A percentile compares a stretch with the other conserved stretches of the same genome.
These are phyloP conservation scores for Guyanaporus albipodus DNA, from an alignment of 768 basidiomycete genomes.

Conservation along the genomic window DNA sequence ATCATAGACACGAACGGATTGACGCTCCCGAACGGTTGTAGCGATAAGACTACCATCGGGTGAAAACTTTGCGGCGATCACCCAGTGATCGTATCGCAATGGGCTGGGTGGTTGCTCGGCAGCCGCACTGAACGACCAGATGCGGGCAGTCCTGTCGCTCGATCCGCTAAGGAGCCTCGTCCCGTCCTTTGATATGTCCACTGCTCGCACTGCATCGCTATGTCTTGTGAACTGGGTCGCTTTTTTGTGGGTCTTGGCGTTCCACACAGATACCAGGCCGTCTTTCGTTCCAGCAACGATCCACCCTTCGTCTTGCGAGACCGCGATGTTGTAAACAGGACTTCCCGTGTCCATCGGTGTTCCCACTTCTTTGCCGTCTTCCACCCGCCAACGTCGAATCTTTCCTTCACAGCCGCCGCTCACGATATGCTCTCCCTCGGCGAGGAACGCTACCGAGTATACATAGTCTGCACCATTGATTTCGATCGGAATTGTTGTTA, in stretches of 20 bases:
- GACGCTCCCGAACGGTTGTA: too few species aligned
- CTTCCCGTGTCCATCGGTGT: neutral
- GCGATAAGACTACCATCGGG: neutral
- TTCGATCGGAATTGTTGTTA: too few species aligned
- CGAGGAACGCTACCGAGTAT: neutral
- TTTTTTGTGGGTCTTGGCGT: neutral
- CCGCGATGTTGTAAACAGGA: neutral
- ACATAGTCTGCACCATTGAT: neutral
- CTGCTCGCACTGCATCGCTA: neutral
- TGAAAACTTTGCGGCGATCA: neutral
- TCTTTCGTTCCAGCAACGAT: neutral
- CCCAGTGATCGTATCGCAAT: neutral
- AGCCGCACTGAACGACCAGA: neutral
- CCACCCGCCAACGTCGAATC: neutral
- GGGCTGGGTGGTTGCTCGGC: neutral
- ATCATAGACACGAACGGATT: neutral
- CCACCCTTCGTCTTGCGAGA: conserved; percentile 1
- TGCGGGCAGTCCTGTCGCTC: neutral
- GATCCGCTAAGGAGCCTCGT: neutral
- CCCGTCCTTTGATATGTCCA: conserved; percentile 6
- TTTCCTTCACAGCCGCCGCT: neutral
- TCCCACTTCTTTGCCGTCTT: neutral
- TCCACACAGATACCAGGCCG: conserved; percentile 4
- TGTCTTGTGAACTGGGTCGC: neutral
- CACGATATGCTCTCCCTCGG: neutral